These are phyloP conservation scores for Coprinopsis sp. DNA, from an alignment of 768 basidiomycete genomes.

Conservation along the genomic window DNA sequence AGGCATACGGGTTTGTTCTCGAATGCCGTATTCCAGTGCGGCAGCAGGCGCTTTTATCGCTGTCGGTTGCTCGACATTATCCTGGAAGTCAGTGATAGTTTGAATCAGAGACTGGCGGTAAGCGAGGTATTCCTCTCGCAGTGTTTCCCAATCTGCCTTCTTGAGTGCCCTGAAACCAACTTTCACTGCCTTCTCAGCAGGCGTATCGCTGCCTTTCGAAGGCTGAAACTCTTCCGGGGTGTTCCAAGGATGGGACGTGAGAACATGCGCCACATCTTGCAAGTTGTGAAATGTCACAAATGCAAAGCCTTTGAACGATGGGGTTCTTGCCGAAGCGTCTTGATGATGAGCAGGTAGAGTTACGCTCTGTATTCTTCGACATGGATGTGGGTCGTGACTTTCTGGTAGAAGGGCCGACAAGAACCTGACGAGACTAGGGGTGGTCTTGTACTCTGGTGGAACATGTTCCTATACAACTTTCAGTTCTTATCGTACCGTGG, in stretches of 20 bases:
- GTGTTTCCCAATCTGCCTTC: slow-evolving; percentile 56
- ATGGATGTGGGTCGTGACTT: slow-evolving; percentile 3
- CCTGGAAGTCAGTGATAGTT: slow-evolving; percentile 34
- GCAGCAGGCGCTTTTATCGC: neutral
- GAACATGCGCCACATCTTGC: slow-evolving; percentile 38
- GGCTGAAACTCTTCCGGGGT: slow-evolving; percentile 9
- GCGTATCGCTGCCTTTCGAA: slow-evolving; percentile 2
- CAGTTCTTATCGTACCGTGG: slow-evolving; percentile 1
- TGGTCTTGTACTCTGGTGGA: slow-evolving; percentile 47
- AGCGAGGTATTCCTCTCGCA: slow-evolving; percentile 66
- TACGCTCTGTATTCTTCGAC: slow-evolving; percentile 45
- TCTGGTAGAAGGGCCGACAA: slow-evolving; percentile 30
- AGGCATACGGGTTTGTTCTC: neutral
- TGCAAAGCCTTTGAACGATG: slow-evolving; percentile 73
- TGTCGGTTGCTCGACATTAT: slow-evolving; percentile 4
- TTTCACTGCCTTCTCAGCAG: slow-evolving; percentile 40
- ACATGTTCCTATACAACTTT: slow-evolving; percentile 57
- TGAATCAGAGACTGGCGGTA: slow-evolving; percentile 54
- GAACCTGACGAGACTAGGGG: slow-evolving; percentile 48
- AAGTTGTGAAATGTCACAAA: slow-evolving; percentile 50
- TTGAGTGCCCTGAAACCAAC: slow-evolving; percentile 56
- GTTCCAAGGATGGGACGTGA: slow-evolving; percentile 60
- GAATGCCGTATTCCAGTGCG: neutral
- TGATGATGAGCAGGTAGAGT: slow-evolving; percentile 58
- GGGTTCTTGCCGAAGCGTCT: slow-evolving; percentile 48